Evolutionary conservation across 495 filamentous ascomycete genomes (phyloP).

Genomic region (Aspergillus panamensis): DNA sequence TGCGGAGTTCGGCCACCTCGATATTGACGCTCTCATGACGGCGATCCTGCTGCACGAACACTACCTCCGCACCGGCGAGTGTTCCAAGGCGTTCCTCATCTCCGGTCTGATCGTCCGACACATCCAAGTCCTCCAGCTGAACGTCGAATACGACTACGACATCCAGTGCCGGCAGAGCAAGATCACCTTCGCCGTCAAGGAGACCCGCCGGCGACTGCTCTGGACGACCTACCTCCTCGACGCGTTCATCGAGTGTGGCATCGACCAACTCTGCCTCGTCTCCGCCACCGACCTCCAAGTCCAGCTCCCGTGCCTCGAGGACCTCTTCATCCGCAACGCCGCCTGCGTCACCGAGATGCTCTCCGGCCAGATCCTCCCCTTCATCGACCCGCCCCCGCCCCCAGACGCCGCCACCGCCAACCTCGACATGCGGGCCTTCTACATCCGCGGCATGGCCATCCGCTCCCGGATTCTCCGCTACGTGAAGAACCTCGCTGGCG

Average conservation of each 20-base stretch:
- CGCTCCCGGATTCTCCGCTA: not conserved
- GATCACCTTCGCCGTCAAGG: not conserved
- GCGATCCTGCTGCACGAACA: not conserved
- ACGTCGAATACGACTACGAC: not conserved
- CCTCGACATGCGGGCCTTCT: not conserved
- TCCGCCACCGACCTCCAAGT: not conserved
- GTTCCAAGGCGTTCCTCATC: not conserved
- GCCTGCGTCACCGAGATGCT: not conserved
- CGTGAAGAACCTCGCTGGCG: not conserved
- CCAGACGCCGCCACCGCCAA: not conserved
- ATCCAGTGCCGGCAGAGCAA: not conserved
- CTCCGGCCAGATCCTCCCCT: not conserved
- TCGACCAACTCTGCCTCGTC: not conserved
- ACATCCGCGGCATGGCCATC: not conserved
- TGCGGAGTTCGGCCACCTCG: not conserved
- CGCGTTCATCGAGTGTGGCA: not conserved
- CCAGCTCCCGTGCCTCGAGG: not conserved
- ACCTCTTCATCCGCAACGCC: not conserved
- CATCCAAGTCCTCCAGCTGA: not conserved
- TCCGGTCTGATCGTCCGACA: not conserved
- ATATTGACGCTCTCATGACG: not conserved
- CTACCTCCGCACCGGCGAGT: not conserved
- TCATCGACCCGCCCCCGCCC: not conserved
- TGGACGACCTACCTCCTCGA: not conserved
- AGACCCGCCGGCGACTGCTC: not conserved